phyloP scores from a whole-genome alignment of 2,329 filamentous ascomycete genomes.

The Scolecobasidium constrictum region DNA sequence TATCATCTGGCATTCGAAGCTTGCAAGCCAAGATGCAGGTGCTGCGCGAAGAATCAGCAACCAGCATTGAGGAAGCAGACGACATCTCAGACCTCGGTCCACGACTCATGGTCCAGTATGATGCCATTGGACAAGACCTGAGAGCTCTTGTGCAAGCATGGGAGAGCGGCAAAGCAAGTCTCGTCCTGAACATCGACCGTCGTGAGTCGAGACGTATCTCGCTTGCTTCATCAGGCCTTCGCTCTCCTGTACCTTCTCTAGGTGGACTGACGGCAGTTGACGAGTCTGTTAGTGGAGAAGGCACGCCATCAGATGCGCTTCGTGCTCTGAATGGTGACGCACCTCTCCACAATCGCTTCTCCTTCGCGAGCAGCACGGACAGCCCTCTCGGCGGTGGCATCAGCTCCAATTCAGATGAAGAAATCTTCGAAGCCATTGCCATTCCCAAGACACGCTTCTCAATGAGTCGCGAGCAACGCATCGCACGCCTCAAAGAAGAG shows the following conservation, averaged over 20 bases:
- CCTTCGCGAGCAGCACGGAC: constrained; percentile 7
- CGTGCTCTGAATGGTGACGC: constrained; percentile 67
- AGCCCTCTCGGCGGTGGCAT: constrained; percentile 21
- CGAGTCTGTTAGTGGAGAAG: constrained; percentile 33
- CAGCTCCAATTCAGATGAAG: constrained; percentile 53
- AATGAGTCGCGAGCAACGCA: constrained; percentile 68
- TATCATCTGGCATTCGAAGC: constrained; percentile 82
- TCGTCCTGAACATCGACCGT: constrained; percentile 66
- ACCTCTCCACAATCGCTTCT: constrained; percentile 29
- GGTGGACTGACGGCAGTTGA: constrained; percentile 50
- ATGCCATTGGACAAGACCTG: constrained; percentile 83
- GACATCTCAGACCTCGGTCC: constrained; percentile 63
- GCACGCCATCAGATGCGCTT: constrained; percentile 57
- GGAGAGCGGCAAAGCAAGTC: constrained; percentile 60
- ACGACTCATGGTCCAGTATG: constrained; percentile 78
- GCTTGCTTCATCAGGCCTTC: constrained; percentile 37
- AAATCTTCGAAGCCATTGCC: constrained; percentile 87
- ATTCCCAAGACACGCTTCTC: constrained; percentile 49
- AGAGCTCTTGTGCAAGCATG: constrained; percentile 43
- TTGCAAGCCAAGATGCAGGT: constrained; percentile 92
- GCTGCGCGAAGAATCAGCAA: constrained; percentile 78
- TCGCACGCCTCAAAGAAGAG: constrained; percentile 80
- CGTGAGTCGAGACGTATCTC: constrained; percentile 34
- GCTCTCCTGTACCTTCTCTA: constrained; percentile 42
- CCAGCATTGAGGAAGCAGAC: constrained; percentile 49